These are phyloP conservation scores for Leishmania aethiopica DNA, from an alignment of 208 protist species.

Conservation along the genomic window DNA sequence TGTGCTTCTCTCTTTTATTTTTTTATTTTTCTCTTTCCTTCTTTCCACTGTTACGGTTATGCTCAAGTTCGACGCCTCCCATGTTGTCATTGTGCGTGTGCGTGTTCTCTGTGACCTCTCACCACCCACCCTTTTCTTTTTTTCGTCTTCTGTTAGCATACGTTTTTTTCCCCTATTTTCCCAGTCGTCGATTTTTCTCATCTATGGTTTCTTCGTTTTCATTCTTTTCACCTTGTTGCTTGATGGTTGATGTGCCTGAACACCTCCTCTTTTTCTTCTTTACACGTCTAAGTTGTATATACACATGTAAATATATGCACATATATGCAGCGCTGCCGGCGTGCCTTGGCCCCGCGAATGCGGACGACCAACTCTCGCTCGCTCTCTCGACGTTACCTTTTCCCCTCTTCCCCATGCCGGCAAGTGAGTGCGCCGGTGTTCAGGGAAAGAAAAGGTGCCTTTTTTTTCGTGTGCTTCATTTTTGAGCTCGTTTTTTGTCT, in stretches of 20 bases:
- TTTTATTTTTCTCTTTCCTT: neutral
- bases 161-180: neutral
- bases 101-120: neutral
- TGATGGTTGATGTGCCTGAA: neutral
- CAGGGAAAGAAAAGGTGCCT: neutral
- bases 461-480: neutral
- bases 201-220: neutral
- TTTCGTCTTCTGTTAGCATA: neutral
- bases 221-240: neutral
- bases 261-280: neutral
- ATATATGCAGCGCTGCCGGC: neutral
- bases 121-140: neutral
- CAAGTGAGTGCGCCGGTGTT: neutral
- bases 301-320: neutral
- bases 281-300: too few relatives aligned
- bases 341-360: neutral
- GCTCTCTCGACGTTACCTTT: too few relatives aligned
- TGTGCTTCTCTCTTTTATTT: neutral
- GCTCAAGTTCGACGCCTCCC: neutral
- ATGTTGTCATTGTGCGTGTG: neutral
- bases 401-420: neutral
- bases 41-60: neutral
- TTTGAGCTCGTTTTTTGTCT: neutral
- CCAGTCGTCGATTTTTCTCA: neutral
- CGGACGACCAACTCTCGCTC: neutral